Conservation (phyloP, 495 filamentous ascomycete species). For the Baudoinia panamericana region DNA sequence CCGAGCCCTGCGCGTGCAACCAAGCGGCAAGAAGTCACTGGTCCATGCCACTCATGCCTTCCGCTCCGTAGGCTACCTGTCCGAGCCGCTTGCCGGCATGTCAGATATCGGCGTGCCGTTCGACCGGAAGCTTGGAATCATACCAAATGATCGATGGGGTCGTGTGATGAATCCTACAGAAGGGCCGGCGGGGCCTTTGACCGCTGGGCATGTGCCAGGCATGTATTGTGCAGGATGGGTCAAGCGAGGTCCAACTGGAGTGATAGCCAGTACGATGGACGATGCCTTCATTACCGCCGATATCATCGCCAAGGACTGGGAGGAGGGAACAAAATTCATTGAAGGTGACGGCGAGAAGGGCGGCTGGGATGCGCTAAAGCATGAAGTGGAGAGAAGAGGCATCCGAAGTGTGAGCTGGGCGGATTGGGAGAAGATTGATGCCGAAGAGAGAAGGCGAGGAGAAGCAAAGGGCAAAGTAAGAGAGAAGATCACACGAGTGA, state of each 20-base stretch:
- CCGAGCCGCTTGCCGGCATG: conserved; percentile 61
- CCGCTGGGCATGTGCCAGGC: conserved; percentile 48
- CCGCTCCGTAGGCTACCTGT: conserved; percentile 85
- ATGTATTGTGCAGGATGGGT: conserved; percentile 95
- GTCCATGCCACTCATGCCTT: conserved; percentile 60
- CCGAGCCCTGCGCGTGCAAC: conserved; percentile 39
- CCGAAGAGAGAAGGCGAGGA: conserved; percentile 57
- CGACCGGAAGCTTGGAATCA: conserved; percentile 54
- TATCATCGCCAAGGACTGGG: conserved; percentile 62
- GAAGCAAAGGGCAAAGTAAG: conserved; percentile 56
- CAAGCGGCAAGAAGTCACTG: conserved; percentile 29
- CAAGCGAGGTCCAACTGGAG: conserved; percentile 85
- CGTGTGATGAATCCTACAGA: conserved; percentile 42
- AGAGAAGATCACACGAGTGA: conserved; percentile 65
- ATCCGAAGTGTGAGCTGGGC: conserved; percentile 58
- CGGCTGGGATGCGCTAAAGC: conserved; percentile 67
- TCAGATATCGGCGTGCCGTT: conserved; percentile 68
- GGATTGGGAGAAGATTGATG: conserved; percentile 80
- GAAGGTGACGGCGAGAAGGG: conserved; percentile 27
- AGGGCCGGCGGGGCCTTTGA: conserved; percentile 21
- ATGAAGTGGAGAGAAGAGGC: conserved; percentile 39
- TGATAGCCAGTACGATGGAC: conserved; percentile 91
- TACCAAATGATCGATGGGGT: conserved; percentile 74
- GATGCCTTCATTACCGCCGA: conserved; percentile 88
- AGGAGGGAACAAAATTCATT: conserved; percentile 22